A percentile compares a stretch with the other conserved stretches of the same genome.
Conservation (phyloP, 306 rosid genomes). For the Cucumis hystrix region DNA sequence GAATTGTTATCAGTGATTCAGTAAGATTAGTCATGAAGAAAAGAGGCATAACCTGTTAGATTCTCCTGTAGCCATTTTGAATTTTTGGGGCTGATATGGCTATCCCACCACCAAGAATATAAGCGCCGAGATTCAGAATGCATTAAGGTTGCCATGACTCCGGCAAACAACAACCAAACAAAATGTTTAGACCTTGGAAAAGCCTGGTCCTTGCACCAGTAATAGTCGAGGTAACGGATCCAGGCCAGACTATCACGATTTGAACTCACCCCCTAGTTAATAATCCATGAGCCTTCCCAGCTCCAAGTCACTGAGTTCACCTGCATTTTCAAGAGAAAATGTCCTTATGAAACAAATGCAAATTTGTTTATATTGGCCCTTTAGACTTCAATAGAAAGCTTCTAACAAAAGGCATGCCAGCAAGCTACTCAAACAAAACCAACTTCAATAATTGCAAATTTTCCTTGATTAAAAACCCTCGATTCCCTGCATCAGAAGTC, state of each 20-base stretch:
- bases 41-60: conserved; percentile 53
- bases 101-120: conserved; percentile 99
- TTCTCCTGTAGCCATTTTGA: conserved; percentile 99
- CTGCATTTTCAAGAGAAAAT: conserved; percentile 17
- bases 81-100: conserved; percentile 89
- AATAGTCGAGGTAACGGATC: conserved; percentile 28
- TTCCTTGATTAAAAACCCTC: neutral
- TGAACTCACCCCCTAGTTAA: neutral
- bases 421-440: neutral
- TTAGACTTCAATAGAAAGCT: neutral
- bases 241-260: conserved; percentile 48
- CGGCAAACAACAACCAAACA: conserved; percentile 44
- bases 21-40: neutral
- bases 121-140: conserved; percentile 84
- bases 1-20: neutral
- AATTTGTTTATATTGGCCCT: neutral
- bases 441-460: neutral
- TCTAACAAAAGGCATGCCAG: neutral
- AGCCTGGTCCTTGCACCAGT: conserved; percentile 29
- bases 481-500: neutral
- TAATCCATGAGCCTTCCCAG: conserved; percentile 11
- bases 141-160: conserved; percentile 60
- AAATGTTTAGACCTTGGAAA: conserved; percentile 45
- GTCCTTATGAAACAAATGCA: neutral
- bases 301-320: conserved; percentile 12